Conservation (phyloP, 192 early-diverging fungal species). For the Lunasporangiospora selenospora region DNA sequence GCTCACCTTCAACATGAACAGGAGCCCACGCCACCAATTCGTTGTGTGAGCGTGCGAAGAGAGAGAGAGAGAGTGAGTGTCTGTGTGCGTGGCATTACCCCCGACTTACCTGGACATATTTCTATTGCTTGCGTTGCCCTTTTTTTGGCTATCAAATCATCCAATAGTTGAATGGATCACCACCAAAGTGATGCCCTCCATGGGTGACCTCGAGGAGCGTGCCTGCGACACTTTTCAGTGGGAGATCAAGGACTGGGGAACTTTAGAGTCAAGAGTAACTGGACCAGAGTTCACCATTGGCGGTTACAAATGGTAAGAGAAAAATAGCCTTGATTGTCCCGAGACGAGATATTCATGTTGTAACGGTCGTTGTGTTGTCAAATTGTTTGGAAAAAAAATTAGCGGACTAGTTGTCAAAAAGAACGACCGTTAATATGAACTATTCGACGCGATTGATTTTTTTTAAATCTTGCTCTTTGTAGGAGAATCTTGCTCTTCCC, state of each 20-base stretch:
- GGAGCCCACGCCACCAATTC: too few species aligned
- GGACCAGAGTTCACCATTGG: slow-evolving; percentile 57
- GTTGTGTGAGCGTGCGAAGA: too few species aligned
- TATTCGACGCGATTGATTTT: not conserved
- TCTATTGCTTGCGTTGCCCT: not conserved
- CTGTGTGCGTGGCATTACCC: not conserved
- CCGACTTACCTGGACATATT: too few species aligned
- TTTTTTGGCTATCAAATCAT: not conserved
- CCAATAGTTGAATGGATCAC: slow-evolving; percentile 48
- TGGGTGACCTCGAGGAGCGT: slow-evolving; percentile 49
- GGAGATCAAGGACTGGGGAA: slow-evolving; percentile 46
- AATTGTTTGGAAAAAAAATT: not conserved
- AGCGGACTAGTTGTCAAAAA: not conserved
- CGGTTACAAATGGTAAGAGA: slow-evolving; percentile 54
- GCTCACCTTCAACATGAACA: too few species aligned
- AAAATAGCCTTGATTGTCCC: not conserved
- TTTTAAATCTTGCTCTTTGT: not conserved
- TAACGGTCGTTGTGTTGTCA: not conserved
- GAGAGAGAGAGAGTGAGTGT: too few species aligned
- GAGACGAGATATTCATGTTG: not conserved
- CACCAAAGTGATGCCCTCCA: slow-evolving; percentile 43
- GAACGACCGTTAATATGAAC: not conserved
- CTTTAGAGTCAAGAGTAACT: slow-evolving; percentile 51
- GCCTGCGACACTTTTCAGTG: slow-evolving; percentile 47
- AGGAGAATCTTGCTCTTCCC: slow-evolving; percentile 94